These are phyloP conservation scores for Phytophthora constricta DNA, from an alignment of 352 stramenopile species.

Conservation along the genomic window DNA sequence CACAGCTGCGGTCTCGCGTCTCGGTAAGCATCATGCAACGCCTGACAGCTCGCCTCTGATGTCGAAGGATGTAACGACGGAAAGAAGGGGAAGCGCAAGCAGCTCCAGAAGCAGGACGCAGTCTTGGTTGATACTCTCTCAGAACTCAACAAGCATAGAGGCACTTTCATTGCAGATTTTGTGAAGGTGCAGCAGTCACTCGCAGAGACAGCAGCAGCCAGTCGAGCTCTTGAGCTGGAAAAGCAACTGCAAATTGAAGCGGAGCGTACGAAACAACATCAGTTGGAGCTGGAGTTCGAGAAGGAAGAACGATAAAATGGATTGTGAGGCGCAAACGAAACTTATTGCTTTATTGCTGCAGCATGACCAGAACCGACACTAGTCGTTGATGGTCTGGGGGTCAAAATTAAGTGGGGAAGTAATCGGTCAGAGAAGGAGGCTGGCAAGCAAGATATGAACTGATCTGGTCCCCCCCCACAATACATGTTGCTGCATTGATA, in stretches of 20 bases:
- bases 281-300: constrained; percentile 3
- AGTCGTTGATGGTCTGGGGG: background rate
- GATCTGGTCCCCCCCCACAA: constrained; percentile 8
- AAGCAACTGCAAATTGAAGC: background rate
- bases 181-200: constrained; percentile 3
- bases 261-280: background rate
- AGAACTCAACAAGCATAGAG: background rate
- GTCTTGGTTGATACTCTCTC: background rate
- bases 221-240: background rate
- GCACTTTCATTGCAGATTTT: background rate
- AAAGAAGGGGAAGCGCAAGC: background rate
- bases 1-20: background rate
- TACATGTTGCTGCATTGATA: constrained; percentile 14
- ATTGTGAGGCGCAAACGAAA: constrained; percentile 5
- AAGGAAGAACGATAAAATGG: constrained; percentile 14
- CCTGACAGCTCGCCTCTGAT: too few relatives aligned
- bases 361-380: background rate
- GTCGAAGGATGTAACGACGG: background rate
- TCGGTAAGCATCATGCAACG: background rate
- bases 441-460: constrained; percentile 10
- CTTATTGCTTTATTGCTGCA: constrained; percentile 3
- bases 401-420: constrained; percentile 14
- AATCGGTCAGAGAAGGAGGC: constrained; percentile 14
- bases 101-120: background rate
- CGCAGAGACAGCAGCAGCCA: background rate